phyloP scores from a whole-genome alignment of 108 stramenopile species.

The Nitzschia putrida region DNA sequence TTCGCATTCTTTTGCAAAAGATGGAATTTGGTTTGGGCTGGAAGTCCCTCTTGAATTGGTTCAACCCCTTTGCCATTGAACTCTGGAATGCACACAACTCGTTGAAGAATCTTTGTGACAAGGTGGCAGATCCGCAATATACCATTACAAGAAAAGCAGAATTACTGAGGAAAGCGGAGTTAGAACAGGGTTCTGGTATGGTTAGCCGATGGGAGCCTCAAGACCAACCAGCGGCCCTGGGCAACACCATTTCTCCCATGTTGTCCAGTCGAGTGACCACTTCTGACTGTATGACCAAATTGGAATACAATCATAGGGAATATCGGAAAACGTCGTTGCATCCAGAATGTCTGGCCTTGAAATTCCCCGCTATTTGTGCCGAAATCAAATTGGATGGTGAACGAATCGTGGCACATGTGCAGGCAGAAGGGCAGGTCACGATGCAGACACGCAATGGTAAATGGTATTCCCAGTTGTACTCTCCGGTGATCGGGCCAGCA shows the following conservation, averaged over 20 bases:
- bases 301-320: conserved; percentile 48
- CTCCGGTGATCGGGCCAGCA: conserved; percentile 74
- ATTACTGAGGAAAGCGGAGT: background rate
- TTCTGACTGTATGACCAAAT: conserved; percentile 50
- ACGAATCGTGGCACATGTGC: conserved; percentile 66
- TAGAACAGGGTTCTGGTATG: background rate
- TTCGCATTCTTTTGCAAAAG: conserved; percentile 65
- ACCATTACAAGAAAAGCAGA: background rate
- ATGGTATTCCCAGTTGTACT: conserved; percentile 65
- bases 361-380: conserved; percentile 71
- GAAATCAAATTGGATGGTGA: conserved; percentile 90
- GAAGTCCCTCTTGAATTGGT: conserved; percentile 49
- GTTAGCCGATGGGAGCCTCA: conserved; percentile 38
- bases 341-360: conserved; percentile 49
- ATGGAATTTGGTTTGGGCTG: conserved; percentile 59
- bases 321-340: conserved; percentile 20
- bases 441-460: conserved; percentile 53
- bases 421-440: conserved; percentile 50
- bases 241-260: conserved; percentile 76
- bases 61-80: conserved; percentile 48
- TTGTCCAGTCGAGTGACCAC: conserved; percentile 61
- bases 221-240: conserved; percentile 37
- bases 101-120: conserved; percentile 44
- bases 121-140: conserved; percentile 40
- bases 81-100: conserved; percentile 38